Evolutionary conservation across 306 rosid species (phyloP).

Genomic region (Morella rubra): DNA sequence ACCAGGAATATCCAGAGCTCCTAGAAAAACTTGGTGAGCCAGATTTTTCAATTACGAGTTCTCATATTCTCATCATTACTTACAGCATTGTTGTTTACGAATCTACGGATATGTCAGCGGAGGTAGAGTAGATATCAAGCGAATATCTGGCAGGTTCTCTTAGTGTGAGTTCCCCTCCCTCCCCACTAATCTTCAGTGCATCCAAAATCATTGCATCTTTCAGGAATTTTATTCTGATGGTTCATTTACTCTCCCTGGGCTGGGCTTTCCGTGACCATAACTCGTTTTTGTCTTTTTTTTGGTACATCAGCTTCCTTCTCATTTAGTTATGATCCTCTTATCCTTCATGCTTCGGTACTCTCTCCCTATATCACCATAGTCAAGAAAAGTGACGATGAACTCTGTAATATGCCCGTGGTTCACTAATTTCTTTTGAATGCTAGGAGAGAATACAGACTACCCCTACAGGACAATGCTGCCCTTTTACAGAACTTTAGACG

Average conservation of each 20-base stretch:
- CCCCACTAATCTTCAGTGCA: neutral
- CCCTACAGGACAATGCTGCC: conserved; percentile 36
- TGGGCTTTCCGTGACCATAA: neutral
- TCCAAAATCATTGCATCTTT: neutral
- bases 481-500: conserved; percentile 37
- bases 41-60: neutral
- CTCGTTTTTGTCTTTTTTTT: neutral
- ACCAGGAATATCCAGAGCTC: neutral
- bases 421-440: conserved; percentile 20
- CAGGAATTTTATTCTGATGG: neutral
- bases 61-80: neutral
- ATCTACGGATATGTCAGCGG: neutral
- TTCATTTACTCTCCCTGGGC: neutral
- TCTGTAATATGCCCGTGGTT: neutral
- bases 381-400: neutral
- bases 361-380: neutral
- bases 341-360: neutral
- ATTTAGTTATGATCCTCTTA: neutral
- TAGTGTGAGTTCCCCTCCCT: neutral
- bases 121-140: too few species aligned
- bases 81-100: neutral
- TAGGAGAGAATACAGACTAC: conserved; percentile 20
- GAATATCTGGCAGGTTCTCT: neutral
- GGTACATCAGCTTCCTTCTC: neutral
- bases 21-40: neutral